Percentiles rank a stretch among this genome's conserved stretches.
These are phyloP conservation scores for Ogataea ganodermae DNA, from an alignment of 805 yeast genomes.

Conservation along the genomic window DNA sequence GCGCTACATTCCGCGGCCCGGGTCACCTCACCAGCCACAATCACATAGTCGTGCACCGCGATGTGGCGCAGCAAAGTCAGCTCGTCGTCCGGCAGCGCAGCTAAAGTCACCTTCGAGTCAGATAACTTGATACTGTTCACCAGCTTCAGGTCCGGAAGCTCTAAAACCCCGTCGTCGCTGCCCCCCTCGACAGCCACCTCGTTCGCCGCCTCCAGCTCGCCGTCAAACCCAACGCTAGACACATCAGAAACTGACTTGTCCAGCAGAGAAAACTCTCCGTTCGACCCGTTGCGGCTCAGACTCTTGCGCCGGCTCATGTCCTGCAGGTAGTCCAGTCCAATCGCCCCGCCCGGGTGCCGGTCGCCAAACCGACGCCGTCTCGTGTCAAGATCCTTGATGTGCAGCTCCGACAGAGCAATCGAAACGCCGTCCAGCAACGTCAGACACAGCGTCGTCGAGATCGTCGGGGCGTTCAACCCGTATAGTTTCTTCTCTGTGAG, in stretches of 20 bases:
- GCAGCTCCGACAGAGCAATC: slow-evolving; percentile 69
- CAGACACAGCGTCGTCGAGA: slow-evolving; percentile 75
- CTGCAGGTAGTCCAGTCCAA: slow-evolving; percentile 54
- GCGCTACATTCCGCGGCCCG: slow-evolving; percentile 18
- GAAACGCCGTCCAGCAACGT: slow-evolving; percentile 78
- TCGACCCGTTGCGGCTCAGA: slow-evolving; percentile 13
- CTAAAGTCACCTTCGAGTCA: slow-evolving; percentile 27
- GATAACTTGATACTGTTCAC: slow-evolving; percentile 29
- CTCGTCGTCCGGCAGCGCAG: slow-evolving; percentile 33
- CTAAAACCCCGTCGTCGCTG: slow-evolving; percentile 18
- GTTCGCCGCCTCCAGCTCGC: slow-evolving; percentile 6
- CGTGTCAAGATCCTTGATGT: slow-evolving; percentile 54
- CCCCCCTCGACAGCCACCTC: slow-evolving; percentile 9
- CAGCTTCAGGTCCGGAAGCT: slow-evolving; percentile 23
- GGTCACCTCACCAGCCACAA: slow-evolving; percentile 14
- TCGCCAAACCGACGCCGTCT: slow-evolving; percentile 62
- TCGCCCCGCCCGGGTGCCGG: slow-evolving; percentile 91
- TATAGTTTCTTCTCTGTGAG: slow-evolving; percentile 63
- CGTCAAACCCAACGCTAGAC: slow-evolving; percentile 18
- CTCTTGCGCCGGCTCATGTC: slow-evolving; percentile 7
- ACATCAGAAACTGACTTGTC: slow-evolving; percentile 17
- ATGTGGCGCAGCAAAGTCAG: slow-evolving; percentile 37
- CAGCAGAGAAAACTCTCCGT: slow-evolving; percentile 18
- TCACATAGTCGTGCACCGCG: slow-evolving; percentile 39
- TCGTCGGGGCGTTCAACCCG: slow-evolving; percentile 87